These are phyloP conservation scores for Buxus sempervirens DNA, from an alignment of 164 flowering plant species.

Conservation along the genomic window DNA sequence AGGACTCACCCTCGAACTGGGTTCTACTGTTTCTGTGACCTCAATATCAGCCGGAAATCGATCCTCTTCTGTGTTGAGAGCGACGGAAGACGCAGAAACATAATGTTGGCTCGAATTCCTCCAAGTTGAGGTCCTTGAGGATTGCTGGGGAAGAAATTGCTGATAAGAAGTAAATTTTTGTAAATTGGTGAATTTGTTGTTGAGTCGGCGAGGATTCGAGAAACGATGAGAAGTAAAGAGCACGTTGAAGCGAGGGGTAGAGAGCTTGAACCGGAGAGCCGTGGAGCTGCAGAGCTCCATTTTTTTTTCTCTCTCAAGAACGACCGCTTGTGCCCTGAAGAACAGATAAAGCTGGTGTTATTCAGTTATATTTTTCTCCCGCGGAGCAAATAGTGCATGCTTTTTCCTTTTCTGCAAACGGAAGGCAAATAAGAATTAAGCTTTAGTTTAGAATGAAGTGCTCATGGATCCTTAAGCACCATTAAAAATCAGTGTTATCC, in stretches of 20 bases:
- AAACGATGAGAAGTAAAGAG: neutral
- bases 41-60: constrained; percentile 62
- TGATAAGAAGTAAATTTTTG: neutral
- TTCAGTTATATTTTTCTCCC: no score
- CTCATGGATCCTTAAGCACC: no score
- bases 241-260: neutral
- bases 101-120: neutral
- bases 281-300: neutral
- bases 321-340: neutral
- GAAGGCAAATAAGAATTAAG: no score
- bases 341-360: neutral
- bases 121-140: neutral
- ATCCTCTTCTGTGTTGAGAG: constrained; percentile 29
- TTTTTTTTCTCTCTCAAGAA: neutral
- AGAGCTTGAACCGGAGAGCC: neutral
- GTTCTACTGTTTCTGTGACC: constrained; percentile 54
- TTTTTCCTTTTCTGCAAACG: no score
- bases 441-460: no score
- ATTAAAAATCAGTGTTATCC: no score
- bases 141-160: neutral
- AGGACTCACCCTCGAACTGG: constrained; percentile 58
- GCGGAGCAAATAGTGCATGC: no score
- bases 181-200: neutral
- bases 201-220: neutral
- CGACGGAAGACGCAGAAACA: constrained; percentile 28